Conservation (phyloP, 345 rosid species). For the rapeseed (Brassica napus) region DNA sequence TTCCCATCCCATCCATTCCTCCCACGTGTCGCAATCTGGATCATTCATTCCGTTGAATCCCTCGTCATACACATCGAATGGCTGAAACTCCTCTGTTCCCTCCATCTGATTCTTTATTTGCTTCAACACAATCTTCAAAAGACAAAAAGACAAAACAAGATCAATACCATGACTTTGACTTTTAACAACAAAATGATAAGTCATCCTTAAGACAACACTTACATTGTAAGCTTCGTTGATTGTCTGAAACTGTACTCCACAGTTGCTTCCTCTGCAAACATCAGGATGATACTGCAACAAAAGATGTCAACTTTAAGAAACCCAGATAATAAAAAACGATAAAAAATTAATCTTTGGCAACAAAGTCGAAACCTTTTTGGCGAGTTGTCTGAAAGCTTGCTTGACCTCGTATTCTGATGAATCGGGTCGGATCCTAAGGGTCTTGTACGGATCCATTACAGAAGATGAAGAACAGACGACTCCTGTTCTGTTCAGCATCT, state of each 20-base stretch:
- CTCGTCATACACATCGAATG: constrained; percentile 50
- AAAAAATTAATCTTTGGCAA: too few relatives aligned
- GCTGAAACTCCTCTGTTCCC: constrained; percentile 31
- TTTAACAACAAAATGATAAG: not conserved
- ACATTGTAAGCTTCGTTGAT: constrained; percentile 94
- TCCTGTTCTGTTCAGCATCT: constrained; percentile 37
- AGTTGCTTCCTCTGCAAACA: constrained; percentile 88
- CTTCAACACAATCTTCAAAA: constrained; percentile 56
- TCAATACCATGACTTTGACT: not conserved
- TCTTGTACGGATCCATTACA: constrained; percentile 68
- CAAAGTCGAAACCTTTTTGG: too few relatives aligned
- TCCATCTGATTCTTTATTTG: constrained; percentile 53
- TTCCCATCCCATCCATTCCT: constrained; percentile 99
- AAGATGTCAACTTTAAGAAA: not conserved
- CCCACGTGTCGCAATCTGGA: constrained; percentile 81
- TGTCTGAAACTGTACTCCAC: constrained; percentile 67
- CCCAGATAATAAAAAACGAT: too few relatives aligned
- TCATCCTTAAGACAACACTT: constrained; percentile 27
- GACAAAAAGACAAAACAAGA: not conserved
- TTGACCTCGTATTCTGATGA: constrained; percentile 88
- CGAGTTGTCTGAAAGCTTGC: constrained; percentile 84
- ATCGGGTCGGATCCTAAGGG: constrained; percentile 66
- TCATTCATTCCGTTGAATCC: constrained; percentile 61
- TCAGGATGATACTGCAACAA: constrained; percentile 90
- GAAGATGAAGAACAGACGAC: constrained; percentile 50